Base-by-base conservation (phyloP, 495 filamentous ascomycete genomes). In the Hypoxylon perforatum region DNA sequence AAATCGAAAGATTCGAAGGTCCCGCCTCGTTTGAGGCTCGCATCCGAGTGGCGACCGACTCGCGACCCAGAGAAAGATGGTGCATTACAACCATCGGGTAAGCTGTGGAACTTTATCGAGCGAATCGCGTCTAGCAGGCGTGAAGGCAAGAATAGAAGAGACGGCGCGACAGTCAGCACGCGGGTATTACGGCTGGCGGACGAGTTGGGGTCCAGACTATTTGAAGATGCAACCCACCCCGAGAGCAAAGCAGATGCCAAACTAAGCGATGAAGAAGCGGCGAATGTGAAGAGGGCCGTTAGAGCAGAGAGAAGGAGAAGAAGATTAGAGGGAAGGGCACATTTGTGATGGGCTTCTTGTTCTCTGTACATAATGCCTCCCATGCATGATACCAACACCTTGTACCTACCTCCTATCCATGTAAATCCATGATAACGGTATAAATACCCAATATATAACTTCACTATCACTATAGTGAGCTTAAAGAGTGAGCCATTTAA, bases 71-170 rank as follows among this genome's bases (percentile, higher is more conserved):
- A 22, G 14, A 71, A 73, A 8, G 87, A 84, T 0, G 90, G 89
- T 0, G 77, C 77, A 7, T 84, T 99, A 0, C 60, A 88, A 4
- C 81, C 89, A 1, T 79, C 87, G 45, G 95, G 94, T 0, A 84
- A 83, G 51, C 80, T 98, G 14, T 98, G 95, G 95, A 86, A 91
- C 35, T 97, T 97, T 66, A 92, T 90, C 5, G 94, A 97, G 75
- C 84, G 86, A 69, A 97, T 99, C 47, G 91, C 92, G 6, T 84
- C 87, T 48, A 91, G 87, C 36, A 77, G 95, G 60, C 83, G 94
- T 35, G 95, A 97, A 80, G 95, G 95, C 5, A 98, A 97, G 86
- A 97, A 97, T 77, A 78, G 95, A 12, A 84, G 95, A 22, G 95
- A 99, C 75, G 93, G 93, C 12, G 90, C 90, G 0, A 97, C 93